Evolutionary conservation across 306 rosid genomes (phyloP).

Genomic region (Astragalus membranaceus): DNA sequence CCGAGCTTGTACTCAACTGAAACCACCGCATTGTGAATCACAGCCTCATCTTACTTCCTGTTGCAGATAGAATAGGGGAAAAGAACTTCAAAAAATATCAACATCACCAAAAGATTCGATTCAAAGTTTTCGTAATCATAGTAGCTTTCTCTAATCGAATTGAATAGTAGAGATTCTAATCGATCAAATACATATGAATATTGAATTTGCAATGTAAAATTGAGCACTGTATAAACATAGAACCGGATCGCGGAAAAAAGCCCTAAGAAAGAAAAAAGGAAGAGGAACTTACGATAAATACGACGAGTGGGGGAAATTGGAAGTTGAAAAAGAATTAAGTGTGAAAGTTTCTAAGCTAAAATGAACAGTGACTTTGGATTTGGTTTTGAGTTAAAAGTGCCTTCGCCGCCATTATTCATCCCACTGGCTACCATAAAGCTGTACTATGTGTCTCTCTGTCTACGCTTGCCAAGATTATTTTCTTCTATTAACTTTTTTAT

Average conservation of each 20-base stretch:
- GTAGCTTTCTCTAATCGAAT: background rate
- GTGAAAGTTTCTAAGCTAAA: background rate
- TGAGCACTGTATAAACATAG: background rate
- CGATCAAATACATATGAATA: background rate
- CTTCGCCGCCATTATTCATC: too few relatives aligned
- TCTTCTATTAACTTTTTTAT: too few relatives aligned
- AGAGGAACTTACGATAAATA: constrained; percentile 7
- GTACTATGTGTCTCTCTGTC: too few relatives aligned
- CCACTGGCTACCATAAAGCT: too few relatives aligned
- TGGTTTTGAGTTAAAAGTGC: background rate
- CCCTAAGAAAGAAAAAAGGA: constrained; percentile 19
- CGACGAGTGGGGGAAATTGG: background rate
- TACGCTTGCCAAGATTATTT: too few relatives aligned
- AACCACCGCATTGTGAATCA: constrained; percentile 71
- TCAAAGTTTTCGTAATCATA: background rate
- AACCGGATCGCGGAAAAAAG: constrained; percentile 16
- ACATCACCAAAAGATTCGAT: background rate
- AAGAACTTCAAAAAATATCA: constrained; percentile 13
- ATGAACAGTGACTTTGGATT: background rate
- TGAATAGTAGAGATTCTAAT: background rate
- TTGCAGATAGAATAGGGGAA: background rate
- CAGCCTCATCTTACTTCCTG: constrained; percentile 25
- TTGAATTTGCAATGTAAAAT: background rate
- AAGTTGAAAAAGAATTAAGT: background rate
- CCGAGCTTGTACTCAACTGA: constrained; percentile 47